Percentiles rank a stretch among this genome's conserved stretches.
Evolutionary conservation across 2,329 filamentous ascomycete genomes (phyloP).

Genomic region (Alternaria tenuissima): DNA sequence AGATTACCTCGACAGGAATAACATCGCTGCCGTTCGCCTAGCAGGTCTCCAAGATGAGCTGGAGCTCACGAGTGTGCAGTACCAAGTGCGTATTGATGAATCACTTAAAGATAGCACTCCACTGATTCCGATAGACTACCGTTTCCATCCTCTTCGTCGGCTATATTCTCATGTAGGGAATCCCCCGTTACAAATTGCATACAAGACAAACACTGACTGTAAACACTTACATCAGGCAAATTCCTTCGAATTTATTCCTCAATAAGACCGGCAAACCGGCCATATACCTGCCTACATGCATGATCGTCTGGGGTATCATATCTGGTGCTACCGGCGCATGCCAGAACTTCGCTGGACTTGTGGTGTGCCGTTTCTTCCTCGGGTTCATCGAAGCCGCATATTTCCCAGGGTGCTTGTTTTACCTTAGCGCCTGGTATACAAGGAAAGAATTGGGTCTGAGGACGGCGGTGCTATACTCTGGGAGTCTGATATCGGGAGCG

Average conservation of each 20-base stretch:
- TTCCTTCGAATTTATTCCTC: constrained; percentile 59
- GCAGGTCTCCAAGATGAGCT: constrained; percentile 69
- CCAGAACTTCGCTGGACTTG: constrained; percentile 56
- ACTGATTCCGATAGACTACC: constrained; percentile 29
- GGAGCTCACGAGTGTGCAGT: constrained; percentile 64
- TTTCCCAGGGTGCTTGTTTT: constrained; percentile 68
- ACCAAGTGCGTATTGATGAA: constrained; percentile 61
- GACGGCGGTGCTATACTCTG: constrained; percentile 72
- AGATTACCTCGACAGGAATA: constrained; percentile 63
- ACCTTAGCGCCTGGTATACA: constrained; percentile 73
- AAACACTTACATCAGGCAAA: constrained; percentile 15
- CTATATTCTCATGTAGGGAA: constrained; percentile 54
- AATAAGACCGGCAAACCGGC: constrained; percentile 52
- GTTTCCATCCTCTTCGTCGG: constrained; percentile 68
- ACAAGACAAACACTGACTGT: background rate
- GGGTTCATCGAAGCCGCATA: constrained; percentile 63
- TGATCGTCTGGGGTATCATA: constrained; percentile 55
- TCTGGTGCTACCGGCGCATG: constrained; percentile 50
- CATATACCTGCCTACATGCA: constrained; percentile 52
- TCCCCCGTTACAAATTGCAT: background rate
- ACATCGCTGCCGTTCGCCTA: constrained; percentile 72
- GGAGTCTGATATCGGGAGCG: constrained; percentile 73
- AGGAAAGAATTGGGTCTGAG: constrained; percentile 72
- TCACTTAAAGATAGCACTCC: background rate
- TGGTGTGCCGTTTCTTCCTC: constrained; percentile 62